Base-by-base conservation (phyloP, 2,329 filamentous ascomycete species). In the Lachnellula hyalina region DNA sequence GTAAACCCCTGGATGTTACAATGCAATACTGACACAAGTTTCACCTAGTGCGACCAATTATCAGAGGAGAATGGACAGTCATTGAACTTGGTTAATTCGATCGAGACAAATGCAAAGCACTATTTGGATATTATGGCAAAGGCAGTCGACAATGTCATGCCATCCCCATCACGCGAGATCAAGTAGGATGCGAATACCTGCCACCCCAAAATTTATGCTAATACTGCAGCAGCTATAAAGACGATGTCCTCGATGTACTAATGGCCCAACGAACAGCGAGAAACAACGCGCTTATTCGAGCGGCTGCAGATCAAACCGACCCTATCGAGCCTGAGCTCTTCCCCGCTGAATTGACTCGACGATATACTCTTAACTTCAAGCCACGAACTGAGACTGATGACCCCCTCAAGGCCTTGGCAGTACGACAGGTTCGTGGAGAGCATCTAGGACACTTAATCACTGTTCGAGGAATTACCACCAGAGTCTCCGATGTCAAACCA, bases 401-500 rank as follows among this genome's bases (percentile, higher is more conserved):
- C 50, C 75, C 77, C 2, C 68, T 75, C 46, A 86, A 86, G 68
- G 77, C 84, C 1, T 75, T 97, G 56, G 92, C 94, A n/a, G 94
- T 99, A 32, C 86, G 94, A 61, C 85, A 97, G 68, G 90, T 99
- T 32, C 86, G 89, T 42, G 94, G 93, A 64, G 92, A 96, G 65
- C 90, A 99, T 70, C 81, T 99, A 2, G 94, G 94, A 47, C 85
- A 89, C 65, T 82, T 99, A 60, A 97, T 99, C 70, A 97, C 94
- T 4, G 83, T 99, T 48, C 86, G 94, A 55, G 93, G 92, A 61
- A 99, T 99, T 61, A 86, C 92, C 2, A 99, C 94, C 1, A 83
- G 94, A 68, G 94, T 97, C 1, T 96, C 94, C 2, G 94, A 99
- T 68, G 94, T 99, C 65, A 99, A 99, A 77, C 94, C 94, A 38